These are phyloP conservation scores for Gamarada debralockiae DNA, from an alignment of 495 filamentous ascomycete genomes.

Conservation along the genomic window DNA sequence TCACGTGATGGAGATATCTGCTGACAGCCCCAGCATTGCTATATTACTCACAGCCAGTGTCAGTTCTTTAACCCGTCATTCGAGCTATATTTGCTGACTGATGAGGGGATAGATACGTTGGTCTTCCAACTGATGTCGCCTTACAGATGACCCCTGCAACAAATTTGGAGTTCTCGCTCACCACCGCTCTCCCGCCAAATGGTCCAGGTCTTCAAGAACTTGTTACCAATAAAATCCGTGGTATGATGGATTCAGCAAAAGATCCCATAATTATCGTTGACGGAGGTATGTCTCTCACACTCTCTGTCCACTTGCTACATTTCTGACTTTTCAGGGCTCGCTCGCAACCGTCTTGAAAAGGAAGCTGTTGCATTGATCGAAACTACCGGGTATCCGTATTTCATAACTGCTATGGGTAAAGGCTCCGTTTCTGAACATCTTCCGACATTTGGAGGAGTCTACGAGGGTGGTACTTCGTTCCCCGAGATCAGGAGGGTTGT, in stretches of 20 bases:
- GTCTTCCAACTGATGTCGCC: not conserved
- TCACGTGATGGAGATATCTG: slow-evolving; percentile 12
- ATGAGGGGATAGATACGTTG: slow-evolving; percentile 1
- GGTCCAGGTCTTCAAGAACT: slow-evolving; percentile 15
- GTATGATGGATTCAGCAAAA: slow-evolving; percentile 20
- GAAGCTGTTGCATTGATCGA: slow-evolving; percentile 29
- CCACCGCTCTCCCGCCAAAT: not conserved
- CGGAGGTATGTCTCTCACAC: slow-evolving; percentile 4
- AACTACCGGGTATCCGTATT: slow-evolving; percentile 28
- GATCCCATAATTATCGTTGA: slow-evolving; percentile 33
- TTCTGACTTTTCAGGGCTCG: slow-evolving; percentile 14
- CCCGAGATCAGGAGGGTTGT: slow-evolving; percentile 22
- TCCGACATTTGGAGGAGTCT: slow-evolving; percentile 30
- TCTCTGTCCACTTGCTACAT: not conserved
- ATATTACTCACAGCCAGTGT: slow-evolving; percentile 25
- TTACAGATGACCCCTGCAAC: not conserved
- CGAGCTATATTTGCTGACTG: not conserved
- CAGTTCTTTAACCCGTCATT: slow-evolving; percentile 6
- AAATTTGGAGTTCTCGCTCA: not conserved
- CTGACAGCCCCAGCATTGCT: slow-evolving; percentile 22
- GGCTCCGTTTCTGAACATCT: slow-evolving; percentile 29
- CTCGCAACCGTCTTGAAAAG: slow-evolving; percentile 19
- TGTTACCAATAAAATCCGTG: slow-evolving; percentile 25
- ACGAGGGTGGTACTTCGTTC: slow-evolving; percentile 27
- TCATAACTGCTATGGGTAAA: slow-evolving; percentile 34